Evolutionary conservation across 2,329 filamentous ascomycete genomes (phyloP).

Genomic region (Venturia pyrina): DNA sequence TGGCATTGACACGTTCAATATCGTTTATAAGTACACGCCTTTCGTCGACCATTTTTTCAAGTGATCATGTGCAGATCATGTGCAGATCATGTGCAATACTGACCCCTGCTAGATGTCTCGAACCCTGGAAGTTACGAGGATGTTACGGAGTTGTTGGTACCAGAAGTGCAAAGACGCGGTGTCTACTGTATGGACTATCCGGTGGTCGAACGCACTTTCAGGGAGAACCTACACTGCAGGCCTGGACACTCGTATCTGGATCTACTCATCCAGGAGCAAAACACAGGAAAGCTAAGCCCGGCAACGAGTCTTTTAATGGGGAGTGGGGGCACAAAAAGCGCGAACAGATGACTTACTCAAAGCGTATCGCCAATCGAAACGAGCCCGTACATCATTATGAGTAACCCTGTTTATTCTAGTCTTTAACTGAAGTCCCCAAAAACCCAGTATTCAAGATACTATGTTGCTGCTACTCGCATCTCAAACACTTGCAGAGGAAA

Average conservation of each 20-base stretch:
- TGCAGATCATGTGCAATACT: not conserved
- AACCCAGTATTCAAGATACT: no score
- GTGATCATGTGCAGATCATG: no score
- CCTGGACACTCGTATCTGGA: conserved; percentile 25
- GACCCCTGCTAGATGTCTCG: not conserved
- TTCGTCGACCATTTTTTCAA: not conserved
- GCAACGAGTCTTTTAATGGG: not conserved
- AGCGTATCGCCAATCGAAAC: not conserved
- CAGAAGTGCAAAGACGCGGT: conserved; percentile 48
- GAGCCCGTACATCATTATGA: not conserved
- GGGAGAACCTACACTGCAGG: conserved; percentile 45
- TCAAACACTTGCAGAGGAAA: no score
- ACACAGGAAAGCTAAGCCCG: not conserved
- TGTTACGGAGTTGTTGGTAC: conserved; percentile 51
- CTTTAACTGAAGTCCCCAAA: no score
- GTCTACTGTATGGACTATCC: conserved; percentile 39
- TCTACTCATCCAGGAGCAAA: not conserved
- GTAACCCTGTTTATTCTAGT: not conserved
- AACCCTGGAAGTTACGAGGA: conserved; percentile 29
- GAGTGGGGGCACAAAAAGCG: not conserved
- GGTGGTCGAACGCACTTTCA: conserved; percentile 43
- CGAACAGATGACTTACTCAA: not conserved
- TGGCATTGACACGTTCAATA: conserved; percentile 27
- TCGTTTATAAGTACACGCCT: conserved; percentile 12
- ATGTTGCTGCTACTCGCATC: no score